Evolutionary conservation across 2,329 filamentous ascomycete species (phyloP).

Genomic region (Alternaria panax): DNA sequence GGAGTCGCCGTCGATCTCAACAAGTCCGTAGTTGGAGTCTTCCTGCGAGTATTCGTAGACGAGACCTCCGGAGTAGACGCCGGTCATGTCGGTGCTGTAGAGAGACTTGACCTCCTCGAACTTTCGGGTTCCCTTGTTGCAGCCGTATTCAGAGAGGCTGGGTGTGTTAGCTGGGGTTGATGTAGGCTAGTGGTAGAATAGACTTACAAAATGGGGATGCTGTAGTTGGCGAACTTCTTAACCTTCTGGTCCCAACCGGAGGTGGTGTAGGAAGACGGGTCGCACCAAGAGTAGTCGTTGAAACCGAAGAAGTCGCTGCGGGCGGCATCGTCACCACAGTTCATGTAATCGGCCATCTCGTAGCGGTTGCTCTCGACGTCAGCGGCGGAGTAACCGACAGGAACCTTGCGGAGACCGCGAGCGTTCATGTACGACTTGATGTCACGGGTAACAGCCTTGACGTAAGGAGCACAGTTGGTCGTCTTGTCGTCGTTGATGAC

Average conservation of each 20-base stretch:
- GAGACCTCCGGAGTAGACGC: slow-evolving; percentile 92
- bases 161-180: slow-evolving; percentile 18
- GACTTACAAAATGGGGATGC: slow-evolving; percentile 78
- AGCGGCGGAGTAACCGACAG: slow-evolving; percentile 83
- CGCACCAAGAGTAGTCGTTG: slow-evolving; percentile 91
- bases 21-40: slow-evolving; percentile 75
- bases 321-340: slow-evolving; percentile 84
- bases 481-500: slow-evolving; percentile 73
- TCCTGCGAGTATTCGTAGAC: slow-evolving; percentile 91
- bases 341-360: slow-evolving; percentile 90
- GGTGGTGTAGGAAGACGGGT: slow-evolving; percentile 69
- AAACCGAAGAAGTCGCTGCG: slow-evolving; percentile 89
- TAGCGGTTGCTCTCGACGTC: slow-evolving; percentile 86
- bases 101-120: slow-evolving; percentile 82
- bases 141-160: slow-evolving; percentile 90
- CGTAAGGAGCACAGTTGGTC: slow-evolving; percentile 72
- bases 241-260: slow-evolving; percentile 91
- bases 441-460: slow-evolving; percentile 76
- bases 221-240: slow-evolving; percentile 84
- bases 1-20: slow-evolving; percentile 65
- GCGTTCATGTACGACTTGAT: slow-evolving; percentile 82
- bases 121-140: slow-evolving; percentile 79
- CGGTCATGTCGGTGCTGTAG: slow-evolving; percentile 83
- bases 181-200: not conserved
- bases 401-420: slow-evolving; percentile 71